Evolutionary conservation across 495 filamentous ascomycete genomes (phyloP), one percentile per base, ranked within the genome.

Genomic region (Penicillium longicatenatum): DNA sequence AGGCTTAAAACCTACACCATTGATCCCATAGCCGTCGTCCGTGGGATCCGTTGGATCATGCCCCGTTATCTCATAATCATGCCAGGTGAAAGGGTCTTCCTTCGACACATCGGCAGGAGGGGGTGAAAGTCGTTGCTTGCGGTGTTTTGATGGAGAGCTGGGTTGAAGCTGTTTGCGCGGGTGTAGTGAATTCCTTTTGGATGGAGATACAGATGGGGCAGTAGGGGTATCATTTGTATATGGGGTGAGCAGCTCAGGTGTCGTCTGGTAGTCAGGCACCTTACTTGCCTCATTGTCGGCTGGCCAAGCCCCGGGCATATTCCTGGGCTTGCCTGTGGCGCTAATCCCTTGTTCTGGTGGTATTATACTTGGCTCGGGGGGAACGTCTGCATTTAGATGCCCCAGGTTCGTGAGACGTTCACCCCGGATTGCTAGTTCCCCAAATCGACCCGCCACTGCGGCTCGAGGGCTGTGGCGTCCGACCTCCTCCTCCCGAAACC

Each of bases 1-100:
- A 1, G 93, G 93, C 60, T 85, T 88, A 72, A 96, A 97, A 2
- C 93, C 93, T 65, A 98, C 88, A 14, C 93, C 93, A 70, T 95
- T 91, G 60, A 92, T 90, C 37, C 89, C 89, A 35, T 89, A 89
- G 24, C 89, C 89, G 70, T 92, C 89, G 60, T 91, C 89, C 54
- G 81, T 84, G 39, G 86, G 86, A 68, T 91, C 89, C 30, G 80
- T 80, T 3, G 87, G 86, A 60, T 89, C 80, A 66, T 94, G 89
- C 17, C 91, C 85, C 0, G 91, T 95, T 58, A 95, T 93, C 62
- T 96, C 91, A 53, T 86, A 79, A 59, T 91, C 88, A 64, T 86
- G 87, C 91, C 91, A 94, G 33, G 89, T 92, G 57, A 92, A 79
- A 21, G 86, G 77, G 37, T 73, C 64, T 50, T 74, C 70, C 30